Evolutionary conservation across 139 green algal species (phyloP), one percentile per base, ranked within the genome.

Genomic region (Chlorella vulgaris): DNA sequence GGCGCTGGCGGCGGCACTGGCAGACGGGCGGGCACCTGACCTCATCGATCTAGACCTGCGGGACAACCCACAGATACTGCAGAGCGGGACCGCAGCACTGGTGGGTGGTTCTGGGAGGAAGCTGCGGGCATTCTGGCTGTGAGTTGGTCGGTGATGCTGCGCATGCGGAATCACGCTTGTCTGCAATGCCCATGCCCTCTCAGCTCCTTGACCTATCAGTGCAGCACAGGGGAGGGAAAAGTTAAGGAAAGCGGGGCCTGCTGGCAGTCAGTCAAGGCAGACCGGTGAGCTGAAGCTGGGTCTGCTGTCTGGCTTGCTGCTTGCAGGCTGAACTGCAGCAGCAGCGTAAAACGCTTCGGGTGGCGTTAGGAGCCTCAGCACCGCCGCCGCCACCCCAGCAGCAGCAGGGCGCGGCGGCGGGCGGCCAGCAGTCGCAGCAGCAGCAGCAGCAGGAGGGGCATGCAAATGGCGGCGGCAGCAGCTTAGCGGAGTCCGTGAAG

Each of bases 11-110:
- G 61, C 63, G 4, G 78, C 83, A 29, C 82, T 93, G 28, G 43
- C n/a, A 0, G 43, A 40, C 5, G 82, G 81, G 21, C 85, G 80
- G 0, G 88, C 84, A 1, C 80, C 87, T 26, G 88, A 89, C 43
- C 78, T 93, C 1, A 91, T 93, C n/a, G 86, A 88, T 26, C 85
- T 93, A 10, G 86, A 92, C 81, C 67, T 93, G 73, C 60, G 84
- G 10, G 90, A 87, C 42, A 93, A 92, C 79, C 73, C 73, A 1
- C 82, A 79, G 1, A 67, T 92, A 8, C 80, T 81, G 18, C 42
- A 74, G 18, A 50, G 62, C 21, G 87, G 81, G 0, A 21, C 83
- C 3, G 40, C 77, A 1, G 43, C 69, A 0, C 76, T 91, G 82
- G 87, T 90, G 68, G 13, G 42, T 35, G 62, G 55, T 21, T n/a